phyloP scores from a whole-genome alignment of 2,329 filamentous ascomycete genomes.

The Nothophaeocryptopus gaeumannii region DNA sequence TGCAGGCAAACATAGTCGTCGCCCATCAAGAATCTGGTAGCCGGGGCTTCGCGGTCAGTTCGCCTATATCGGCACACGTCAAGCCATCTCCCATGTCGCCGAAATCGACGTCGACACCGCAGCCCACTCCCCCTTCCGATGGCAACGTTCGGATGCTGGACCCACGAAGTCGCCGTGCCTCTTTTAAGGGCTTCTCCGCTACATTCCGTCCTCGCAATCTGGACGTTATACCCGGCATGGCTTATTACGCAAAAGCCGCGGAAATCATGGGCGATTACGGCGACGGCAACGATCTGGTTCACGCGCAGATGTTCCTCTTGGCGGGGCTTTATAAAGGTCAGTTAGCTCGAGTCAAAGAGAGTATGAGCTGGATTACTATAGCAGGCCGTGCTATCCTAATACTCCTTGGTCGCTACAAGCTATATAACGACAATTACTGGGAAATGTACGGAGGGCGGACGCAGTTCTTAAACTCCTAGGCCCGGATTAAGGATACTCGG shows the following conservation, averaged over 20 bases:
- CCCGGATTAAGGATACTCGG: slow-evolving; percentile 33
- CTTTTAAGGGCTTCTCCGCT: slow-evolving; percentile 27
- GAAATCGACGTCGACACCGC: slow-evolving; percentile 34
- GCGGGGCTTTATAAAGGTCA: slow-evolving; percentile 88
- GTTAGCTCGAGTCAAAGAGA: slow-evolving; percentile 80
- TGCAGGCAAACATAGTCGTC: slow-evolving; percentile 35
- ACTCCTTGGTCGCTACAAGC: slow-evolving; percentile 68
- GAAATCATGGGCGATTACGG: slow-evolving; percentile 81
- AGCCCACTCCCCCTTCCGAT: slow-evolving; percentile 33
- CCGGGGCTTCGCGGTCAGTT: slow-evolving; percentile 25
- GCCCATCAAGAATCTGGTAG: slow-evolving; percentile 28
- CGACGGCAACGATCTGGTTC: slow-evolving; percentile 74
- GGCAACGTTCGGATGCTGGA: slow-evolving; percentile 18
- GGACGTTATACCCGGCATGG: slow-evolving; percentile 82
- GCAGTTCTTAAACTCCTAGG: too few species aligned
- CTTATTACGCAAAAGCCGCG: slow-evolving; percentile 82
- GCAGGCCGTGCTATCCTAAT: slow-evolving; percentile 63
- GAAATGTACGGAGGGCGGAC: too few species aligned
- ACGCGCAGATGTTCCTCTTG: slow-evolving; percentile 80
- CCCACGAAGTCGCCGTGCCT: slow-evolving; percentile 31
- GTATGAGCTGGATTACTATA: slow-evolving; percentile 67
- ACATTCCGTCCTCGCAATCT: slow-evolving; percentile 43
- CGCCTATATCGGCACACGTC: slow-evolving; percentile 31
- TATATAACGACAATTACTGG: slow-evolving; percentile 38
- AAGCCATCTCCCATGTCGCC: slow-evolving; percentile 41